These are phyloP conservation scores for Hypomyces rosellus DNA, from an alignment of 2,329 filamentous ascomycete species.

Conservation along the genomic window DNA sequence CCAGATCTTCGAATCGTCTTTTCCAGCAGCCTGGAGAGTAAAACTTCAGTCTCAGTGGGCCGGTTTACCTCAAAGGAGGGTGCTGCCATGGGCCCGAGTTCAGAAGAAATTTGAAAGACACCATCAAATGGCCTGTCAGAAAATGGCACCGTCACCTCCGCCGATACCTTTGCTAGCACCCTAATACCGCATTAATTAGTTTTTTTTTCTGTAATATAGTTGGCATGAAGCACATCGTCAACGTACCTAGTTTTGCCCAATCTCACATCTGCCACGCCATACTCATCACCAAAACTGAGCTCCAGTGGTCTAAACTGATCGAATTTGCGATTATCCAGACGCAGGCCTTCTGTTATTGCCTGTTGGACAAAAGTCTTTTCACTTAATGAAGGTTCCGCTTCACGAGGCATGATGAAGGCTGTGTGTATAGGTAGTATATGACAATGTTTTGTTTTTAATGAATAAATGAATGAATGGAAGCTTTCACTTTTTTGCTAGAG, in stretches of 20 bases:
- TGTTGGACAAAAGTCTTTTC: constrained; percentile 82
- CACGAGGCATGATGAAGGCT: constrained; percentile 68
- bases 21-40: constrained; percentile 83
- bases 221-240: background rate
- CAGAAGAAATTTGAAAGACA: constrained; percentile 85
- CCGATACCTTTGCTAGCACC: constrained; percentile 76
- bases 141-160: constrained; percentile 80
- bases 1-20: constrained; percentile 89
- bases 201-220: background rate
- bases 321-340: constrained; percentile 75
- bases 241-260: constrained; percentile 82
- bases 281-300: constrained; percentile 81
- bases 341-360: constrained; percentile 72
- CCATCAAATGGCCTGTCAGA: constrained; percentile 90
- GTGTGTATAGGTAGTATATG: background rate
- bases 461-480: background rate
- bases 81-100: constrained; percentile 87
- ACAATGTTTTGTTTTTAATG: constrained; percentile 7
- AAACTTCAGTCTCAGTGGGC: constrained; percentile 74
- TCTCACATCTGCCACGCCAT: constrained; percentile 80
- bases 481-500: constrained; percentile 5
- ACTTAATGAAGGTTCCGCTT: constrained; percentile 82
- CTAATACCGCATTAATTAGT: constrained; percentile 36
- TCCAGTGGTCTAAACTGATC: constrained; percentile 74
- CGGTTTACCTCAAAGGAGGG: constrained; percentile 84